Conservation (phyloP, 257 asterid species). For the Agastache rugosa region DNA sequence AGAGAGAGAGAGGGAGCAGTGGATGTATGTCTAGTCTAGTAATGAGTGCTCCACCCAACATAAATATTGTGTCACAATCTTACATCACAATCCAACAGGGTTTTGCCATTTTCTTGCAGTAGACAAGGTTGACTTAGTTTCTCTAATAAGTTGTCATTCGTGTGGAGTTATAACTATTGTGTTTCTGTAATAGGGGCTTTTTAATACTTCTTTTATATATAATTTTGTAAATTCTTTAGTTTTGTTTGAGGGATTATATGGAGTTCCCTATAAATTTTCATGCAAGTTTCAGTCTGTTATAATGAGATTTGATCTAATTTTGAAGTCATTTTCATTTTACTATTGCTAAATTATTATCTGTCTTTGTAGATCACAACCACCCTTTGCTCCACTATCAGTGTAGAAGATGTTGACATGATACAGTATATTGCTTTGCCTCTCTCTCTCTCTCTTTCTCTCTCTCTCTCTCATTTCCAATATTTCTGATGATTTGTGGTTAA, state of each 20-base stretch:
- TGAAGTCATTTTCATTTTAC: conserved; percentile 17
- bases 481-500: too few relatives aligned
- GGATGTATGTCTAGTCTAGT: neutral
- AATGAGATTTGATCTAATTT: neutral
- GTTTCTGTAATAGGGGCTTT: conserved; percentile 11
- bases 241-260: neutral
- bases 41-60: neutral
- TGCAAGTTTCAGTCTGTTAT: neutral
- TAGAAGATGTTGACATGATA: neutral
- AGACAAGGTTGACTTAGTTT: conserved; percentile 25
- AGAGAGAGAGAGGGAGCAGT: neutral
- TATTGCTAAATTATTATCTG: neutral
- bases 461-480: neutral
- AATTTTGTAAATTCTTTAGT: neutral
- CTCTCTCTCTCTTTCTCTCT: neutral
- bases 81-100: neutral
- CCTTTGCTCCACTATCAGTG: conserved; percentile 22
- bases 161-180: conserved; percentile 17
- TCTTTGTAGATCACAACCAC: conserved; percentile 1
- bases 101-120: conserved; percentile 15
- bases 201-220: too few relatives aligned
- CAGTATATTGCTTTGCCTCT: neutral
- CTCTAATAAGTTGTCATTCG: neutral
- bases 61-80: conserved; percentile 6
- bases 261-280: neutral